Evolutionary conservation across 495 filamentous ascomycete species (phyloP).

Genomic region (Aspergillus leporis): DNA sequence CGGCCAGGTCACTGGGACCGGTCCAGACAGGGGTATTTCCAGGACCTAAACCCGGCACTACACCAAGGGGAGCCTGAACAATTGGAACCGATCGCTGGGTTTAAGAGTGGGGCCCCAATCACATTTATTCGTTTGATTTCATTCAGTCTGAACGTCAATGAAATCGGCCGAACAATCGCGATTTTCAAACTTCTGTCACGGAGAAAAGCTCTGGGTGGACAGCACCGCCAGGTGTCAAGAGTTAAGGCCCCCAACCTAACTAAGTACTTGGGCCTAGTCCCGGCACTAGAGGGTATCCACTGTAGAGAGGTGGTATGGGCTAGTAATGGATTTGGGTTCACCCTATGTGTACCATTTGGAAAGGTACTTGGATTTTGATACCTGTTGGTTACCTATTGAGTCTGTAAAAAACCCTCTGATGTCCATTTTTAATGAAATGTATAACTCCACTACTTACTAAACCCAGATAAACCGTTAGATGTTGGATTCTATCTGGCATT

Average conservation of each 20-base stretch:
- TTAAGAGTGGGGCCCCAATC: background rate
- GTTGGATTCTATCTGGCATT: too few species aligned
- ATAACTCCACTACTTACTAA: too few species aligned
- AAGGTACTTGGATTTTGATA: too few species aligned
- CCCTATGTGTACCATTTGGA: too few species aligned
- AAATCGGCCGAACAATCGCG: background rate
- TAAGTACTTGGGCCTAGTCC: background rate
- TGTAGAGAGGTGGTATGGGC: background rate
- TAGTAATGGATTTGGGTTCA: too few species aligned
- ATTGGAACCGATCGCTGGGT: background rate
- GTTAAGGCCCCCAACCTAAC: background rate
- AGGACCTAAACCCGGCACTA: background rate
- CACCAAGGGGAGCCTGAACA: background rate
- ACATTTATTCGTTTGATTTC: background rate
- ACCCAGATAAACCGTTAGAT: too few species aligned
- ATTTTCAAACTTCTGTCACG: background rate
- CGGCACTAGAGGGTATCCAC: background rate
- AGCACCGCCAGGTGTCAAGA: background rate
- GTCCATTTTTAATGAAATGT: too few species aligned
- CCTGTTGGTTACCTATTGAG: background rate
- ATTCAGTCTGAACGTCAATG: background rate
- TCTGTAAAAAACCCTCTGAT: background rate
- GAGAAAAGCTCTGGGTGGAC: background rate
- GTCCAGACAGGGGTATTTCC: conserved; percentile 2
- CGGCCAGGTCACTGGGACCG: conserved; percentile 3